Evolutionary conservation across 2,329 filamentous ascomycete species (phyloP).

Genomic region (Cladosporium sp.): DNA sequence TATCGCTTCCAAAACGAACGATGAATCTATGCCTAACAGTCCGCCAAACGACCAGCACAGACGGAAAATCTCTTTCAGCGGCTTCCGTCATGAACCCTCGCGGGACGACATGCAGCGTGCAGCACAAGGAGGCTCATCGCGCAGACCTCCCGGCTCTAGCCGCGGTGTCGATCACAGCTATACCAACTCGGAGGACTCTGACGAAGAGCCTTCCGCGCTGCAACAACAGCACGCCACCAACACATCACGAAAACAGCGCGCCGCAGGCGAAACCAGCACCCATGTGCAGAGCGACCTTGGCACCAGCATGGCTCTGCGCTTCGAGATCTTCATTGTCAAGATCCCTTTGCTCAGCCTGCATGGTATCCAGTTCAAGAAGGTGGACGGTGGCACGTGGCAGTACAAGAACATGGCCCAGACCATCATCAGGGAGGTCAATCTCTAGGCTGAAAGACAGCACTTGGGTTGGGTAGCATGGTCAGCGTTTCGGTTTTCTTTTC

Average conservation of each 20-base stretch:
- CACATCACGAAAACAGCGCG: slow-evolving; percentile 42
- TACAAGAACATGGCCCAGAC: slow-evolving; percentile 98
- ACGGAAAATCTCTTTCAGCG: slow-evolving; percentile 82
- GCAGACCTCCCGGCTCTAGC: slow-evolving; percentile 35
- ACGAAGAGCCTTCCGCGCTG: slow-evolving; percentile 30
- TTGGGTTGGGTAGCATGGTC: background rate
- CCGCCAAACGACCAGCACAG: slow-evolving; percentile 57
- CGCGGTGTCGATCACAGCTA: slow-evolving; percentile 66
- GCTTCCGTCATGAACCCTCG: slow-evolving; percentile 58
- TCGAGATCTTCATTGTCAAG: slow-evolving; percentile 97
- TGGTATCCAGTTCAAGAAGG: slow-evolving; percentile 97
- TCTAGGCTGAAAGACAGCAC: background rate
- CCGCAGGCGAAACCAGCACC: slow-evolving; percentile 84
- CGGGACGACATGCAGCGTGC: slow-evolving; percentile 63
- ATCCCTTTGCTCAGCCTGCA: slow-evolving; percentile 89
- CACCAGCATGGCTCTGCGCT: slow-evolving; percentile 78
- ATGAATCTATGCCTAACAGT: slow-evolving; percentile 52
- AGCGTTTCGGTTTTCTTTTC: background rate
- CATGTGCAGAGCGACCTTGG: slow-evolving; percentile 89
- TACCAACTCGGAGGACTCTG: slow-evolving; percentile 56
- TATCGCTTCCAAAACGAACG: slow-evolving; percentile 54
- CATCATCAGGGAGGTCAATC: slow-evolving; percentile 76
- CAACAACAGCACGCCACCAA: slow-evolving; percentile 19
- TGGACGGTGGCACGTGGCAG: slow-evolving; percentile 94
- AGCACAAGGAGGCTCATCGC: slow-evolving; percentile 47